Evolutionary conservation across 2,329 filamentous ascomycete species (phyloP).

Genomic region (Alternaria sp.): DNA sequence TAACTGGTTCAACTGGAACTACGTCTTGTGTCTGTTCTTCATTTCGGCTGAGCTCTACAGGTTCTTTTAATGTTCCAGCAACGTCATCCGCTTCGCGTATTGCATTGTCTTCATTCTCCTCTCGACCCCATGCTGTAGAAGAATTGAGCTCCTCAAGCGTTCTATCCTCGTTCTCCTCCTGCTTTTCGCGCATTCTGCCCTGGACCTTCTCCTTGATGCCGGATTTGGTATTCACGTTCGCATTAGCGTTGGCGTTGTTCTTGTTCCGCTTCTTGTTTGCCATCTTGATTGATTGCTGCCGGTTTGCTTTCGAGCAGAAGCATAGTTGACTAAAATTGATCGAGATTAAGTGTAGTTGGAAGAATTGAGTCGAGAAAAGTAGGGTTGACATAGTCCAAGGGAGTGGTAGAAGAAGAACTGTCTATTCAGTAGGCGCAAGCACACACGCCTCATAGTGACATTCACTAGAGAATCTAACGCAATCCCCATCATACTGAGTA

Average conservation of each 20-base stretch:
- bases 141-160: not conserved
- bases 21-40: not conserved
- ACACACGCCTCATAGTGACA: not conserved
- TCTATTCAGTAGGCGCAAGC: not conserved
- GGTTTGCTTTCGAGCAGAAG: not conserved
- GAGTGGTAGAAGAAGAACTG: not conserved
- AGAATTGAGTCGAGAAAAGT: not conserved
- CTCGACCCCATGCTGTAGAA: not conserved
- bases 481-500: not conserved
- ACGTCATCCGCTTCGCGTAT: not conserved
- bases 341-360: not conserved
- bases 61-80: not conserved
- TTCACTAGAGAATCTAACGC: not conserved
- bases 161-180: not conserved
- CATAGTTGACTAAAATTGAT: not conserved
- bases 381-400: not conserved
- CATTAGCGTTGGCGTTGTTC: not conserved
- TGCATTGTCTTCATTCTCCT: not conserved
- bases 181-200: not conserved
- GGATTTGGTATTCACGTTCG: not conserved
- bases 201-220: not conserved
- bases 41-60: not conserved
- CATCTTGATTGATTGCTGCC: not conserved
- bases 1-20: not conserved
- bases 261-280: conserved; percentile 1